Conservation (phyloP, 1,284 basidiomycete species). For the Cerioporus squamosus region DNA sequence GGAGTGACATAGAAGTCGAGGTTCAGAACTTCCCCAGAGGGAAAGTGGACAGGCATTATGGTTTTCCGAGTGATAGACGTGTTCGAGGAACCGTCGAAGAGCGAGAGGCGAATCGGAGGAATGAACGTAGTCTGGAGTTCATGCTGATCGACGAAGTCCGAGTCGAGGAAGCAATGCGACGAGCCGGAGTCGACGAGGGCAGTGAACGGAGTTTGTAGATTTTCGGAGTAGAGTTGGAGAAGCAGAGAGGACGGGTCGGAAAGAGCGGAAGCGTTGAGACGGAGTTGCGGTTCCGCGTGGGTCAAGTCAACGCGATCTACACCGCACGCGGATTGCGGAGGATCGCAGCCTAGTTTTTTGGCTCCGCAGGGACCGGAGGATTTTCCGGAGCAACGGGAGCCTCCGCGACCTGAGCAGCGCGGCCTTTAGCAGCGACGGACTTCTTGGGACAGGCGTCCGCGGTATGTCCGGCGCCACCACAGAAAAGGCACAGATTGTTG, state of each 20-base stretch:
- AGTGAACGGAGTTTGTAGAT: background rate
- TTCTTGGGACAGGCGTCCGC: constrained; percentile 2
- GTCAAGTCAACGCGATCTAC: constrained; percentile 7
- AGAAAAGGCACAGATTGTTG: constrained; percentile 14
- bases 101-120: background rate
- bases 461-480: background rate
- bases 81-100: constrained; percentile 8
- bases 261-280: constrained; percentile 11
- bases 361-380: background rate
- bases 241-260: constrained; percentile 1
- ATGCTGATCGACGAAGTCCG: background rate
- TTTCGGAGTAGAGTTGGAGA: background rate
- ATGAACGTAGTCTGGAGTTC: background rate
- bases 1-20: constrained; percentile 8
- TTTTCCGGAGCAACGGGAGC: constrained; percentile 8
- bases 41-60: constrained; percentile 1
- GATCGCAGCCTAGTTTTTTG: constrained; percentile 10
- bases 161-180: constrained; percentile 13
- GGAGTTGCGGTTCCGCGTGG: background rate
- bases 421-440: constrained; percentile 15
- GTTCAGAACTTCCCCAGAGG: background rate
- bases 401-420: background rate
- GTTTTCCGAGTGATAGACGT: background rate
- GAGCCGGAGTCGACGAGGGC: constrained; percentile 8
- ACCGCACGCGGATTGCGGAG: background rate